A percentile compares a stretch with the other conserved stretches of the same genome.
These are phyloP conservation scores for Fragaria vesca DNA, from an alignment of 306 rosid species.

Conservation along the genomic window DNA sequence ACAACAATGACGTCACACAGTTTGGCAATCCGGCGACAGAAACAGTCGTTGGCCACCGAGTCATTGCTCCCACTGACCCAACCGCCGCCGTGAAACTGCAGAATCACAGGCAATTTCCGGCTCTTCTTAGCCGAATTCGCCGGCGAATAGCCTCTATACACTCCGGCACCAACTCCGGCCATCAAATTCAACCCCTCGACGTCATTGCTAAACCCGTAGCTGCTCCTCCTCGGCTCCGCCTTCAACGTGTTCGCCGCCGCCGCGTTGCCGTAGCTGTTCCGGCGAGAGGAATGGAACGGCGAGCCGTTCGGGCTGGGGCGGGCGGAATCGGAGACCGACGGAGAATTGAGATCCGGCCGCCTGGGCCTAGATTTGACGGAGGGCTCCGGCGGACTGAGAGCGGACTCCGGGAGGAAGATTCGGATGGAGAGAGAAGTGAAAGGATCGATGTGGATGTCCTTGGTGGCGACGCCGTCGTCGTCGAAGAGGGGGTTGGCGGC, in stretches of 20 bases:
- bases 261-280: conserved; percentile 52
- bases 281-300: conserved; percentile 29
- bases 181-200: conserved; percentile 65
- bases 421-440: conserved; percentile 72
- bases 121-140: conserved; percentile 24
- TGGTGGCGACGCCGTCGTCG: conserved; percentile 95
- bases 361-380: conserved; percentile 34
- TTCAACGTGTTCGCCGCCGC: conserved; percentile 22
- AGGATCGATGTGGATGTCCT: conserved; percentile 87
- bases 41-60: conserved; percentile 71
- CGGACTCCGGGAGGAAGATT: conserved; percentile 92
- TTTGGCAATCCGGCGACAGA: conserved; percentile 79
- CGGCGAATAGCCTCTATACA: conserved; percentile 75
- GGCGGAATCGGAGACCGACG: conserved; percentile 13
- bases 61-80: conserved; percentile 97
- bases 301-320: conserved; percentile 18
- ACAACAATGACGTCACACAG: conserved; percentile 71
- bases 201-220: conserved; percentile 34
- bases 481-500: conserved; percentile 69
- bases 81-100: conserved; percentile 98
- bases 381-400: conserved; percentile 61
- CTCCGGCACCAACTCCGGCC: conserved; percentile 28
- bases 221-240: conserved; percentile 48
- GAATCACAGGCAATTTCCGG: conserved; percentile 65
- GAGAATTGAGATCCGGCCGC: conserved; percentile 34